Conservation (phyloP, 1,284 basidiomycete species). For the Ustilago esculenta region DNA sequence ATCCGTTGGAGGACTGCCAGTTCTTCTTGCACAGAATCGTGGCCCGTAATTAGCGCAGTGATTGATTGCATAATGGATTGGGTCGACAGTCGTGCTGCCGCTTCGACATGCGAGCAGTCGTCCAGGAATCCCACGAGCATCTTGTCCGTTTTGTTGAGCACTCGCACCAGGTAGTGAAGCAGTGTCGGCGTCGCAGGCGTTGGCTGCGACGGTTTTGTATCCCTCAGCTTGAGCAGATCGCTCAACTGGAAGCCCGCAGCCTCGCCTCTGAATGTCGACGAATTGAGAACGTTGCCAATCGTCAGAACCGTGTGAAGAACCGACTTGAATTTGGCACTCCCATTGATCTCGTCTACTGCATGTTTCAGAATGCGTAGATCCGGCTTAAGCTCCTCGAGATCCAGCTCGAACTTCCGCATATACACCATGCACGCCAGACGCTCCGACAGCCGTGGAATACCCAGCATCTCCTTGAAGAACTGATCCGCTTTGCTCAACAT, state of each 20-base stretch:
- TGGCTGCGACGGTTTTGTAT: conserved; percentile 80
- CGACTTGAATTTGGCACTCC: conserved; percentile 75
- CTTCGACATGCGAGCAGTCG: conserved; percentile 81
- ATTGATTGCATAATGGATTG: conserved; percentile 40
- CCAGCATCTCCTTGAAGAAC: conserved; percentile 83
- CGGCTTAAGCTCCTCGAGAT: conserved; percentile 83
- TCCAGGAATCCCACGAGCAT: conserved; percentile 78
- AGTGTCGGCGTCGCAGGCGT: conserved; percentile 80
- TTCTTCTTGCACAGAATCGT: conserved; percentile 42
- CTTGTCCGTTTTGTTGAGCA: conserved; percentile 78
- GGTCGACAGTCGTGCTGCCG: conserved; percentile 70
- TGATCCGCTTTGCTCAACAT: conserved; percentile 76
- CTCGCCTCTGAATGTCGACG: conserved; percentile 81
- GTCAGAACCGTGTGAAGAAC: conserved; percentile 75
- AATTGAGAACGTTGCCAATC: conserved; percentile 84
- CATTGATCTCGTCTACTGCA: conserved; percentile 79
- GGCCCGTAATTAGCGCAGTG: conserved; percentile 33
- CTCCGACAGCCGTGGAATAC: conserved; percentile 78
- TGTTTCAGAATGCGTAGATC: conserved; percentile 80
- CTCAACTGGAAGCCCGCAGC: conserved; percentile 85
- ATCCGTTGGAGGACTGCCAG: conserved; percentile 29
- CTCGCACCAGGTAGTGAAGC: conserved; percentile 82
- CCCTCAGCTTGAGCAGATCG: conserved; percentile 82
- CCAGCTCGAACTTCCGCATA: conserved; percentile 80
- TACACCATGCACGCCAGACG: conserved; percentile 84